Conservation (phyloP, 225 moss, liverwort and hornwort genomes). For the Takakia lepidozioides region DNA sequence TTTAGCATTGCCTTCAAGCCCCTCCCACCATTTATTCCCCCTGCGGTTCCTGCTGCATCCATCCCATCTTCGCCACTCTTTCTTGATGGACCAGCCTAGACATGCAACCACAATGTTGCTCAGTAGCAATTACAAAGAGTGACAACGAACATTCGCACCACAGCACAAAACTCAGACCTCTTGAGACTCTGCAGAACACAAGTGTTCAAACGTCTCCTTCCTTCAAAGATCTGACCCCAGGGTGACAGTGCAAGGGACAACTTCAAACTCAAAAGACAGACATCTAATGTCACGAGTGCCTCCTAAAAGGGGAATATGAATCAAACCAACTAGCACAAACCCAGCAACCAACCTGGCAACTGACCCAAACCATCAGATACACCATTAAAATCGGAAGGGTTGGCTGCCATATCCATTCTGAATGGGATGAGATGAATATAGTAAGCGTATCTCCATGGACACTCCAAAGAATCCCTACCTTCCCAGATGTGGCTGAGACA, state of each 20-base stretch:
- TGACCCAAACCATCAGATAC: no score
- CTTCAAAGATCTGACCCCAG: no score
- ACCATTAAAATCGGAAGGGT: no score
- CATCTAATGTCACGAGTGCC: background rate
- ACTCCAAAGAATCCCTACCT: slow-evolving; percentile 46
- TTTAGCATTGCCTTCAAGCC: slow-evolving; percentile 80
- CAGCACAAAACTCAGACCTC: no score
- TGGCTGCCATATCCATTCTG: no score
- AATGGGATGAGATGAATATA: no score
- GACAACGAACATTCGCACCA: background rate
- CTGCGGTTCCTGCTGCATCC: slow-evolving; percentile 35
- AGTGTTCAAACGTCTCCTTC: no score
- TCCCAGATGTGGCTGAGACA: slow-evolving; percentile 57
- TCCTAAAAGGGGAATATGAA: no score
- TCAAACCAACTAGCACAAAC: no score
- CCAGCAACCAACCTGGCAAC: no score
- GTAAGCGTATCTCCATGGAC: no score
- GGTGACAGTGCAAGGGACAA: background rate
- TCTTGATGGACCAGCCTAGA: slow-evolving; percentile 38
- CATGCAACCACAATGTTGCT: background rate
- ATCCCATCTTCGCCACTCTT: slow-evolving; percentile 49
- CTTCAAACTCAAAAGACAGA: background rate
- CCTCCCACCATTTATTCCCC: slow-evolving; percentile 52
- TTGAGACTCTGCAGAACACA: no score
- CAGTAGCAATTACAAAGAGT: background rate